Base-by-base conservation (phyloP, 106 monocot species). In the Triglochin maritima region DNA sequence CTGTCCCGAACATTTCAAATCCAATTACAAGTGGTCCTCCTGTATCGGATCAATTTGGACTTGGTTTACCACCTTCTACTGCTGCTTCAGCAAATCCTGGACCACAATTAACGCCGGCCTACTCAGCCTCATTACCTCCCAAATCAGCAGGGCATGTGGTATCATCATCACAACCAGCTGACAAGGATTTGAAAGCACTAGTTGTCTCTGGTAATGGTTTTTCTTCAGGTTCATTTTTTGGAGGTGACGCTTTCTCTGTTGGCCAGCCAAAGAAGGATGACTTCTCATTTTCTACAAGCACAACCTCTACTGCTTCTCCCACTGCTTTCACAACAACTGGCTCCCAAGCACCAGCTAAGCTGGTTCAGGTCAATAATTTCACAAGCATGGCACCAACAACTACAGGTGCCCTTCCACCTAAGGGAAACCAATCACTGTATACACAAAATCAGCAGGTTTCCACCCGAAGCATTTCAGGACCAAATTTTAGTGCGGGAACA, bases 201-300 rank as follows among this genome's bases (percentile, higher is more conserved):
- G 80, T 76, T 71, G 44, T 66, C 59, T 85, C 87, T 77, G 85
- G 81, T 63, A 88, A 88, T 82, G 87, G 81, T n/a, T 77, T 86
- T 76, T 49, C 85, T 61, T 79, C 79, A 49, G 69, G 65, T 61
- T 79, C 84, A 17, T 60, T 48, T 60, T 82, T 86, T 76, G 89
- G 94, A 65, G 76, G 69, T 5, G 81, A 87, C 59, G 17, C 50
- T 5, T 87, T 81, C 68, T 77, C 82, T 44, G 57, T 62, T 53
- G 58, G 72, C 58, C 86, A 86, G 63, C 57, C 69, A 70, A 90
- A 80, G 54, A 63, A 82, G 53, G 78, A 67, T 81, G 56, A 50
- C 65, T 64, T 62, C 41, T 48, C 64, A 52, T 67, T 80, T 80
- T 77, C 77, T 50, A 41, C 72, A 15, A 77, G 64, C 69, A 73